Evolutionary conservation across 208 protist species (phyloP).

Genomic region (Wallacemonas rigidus): DNA sequence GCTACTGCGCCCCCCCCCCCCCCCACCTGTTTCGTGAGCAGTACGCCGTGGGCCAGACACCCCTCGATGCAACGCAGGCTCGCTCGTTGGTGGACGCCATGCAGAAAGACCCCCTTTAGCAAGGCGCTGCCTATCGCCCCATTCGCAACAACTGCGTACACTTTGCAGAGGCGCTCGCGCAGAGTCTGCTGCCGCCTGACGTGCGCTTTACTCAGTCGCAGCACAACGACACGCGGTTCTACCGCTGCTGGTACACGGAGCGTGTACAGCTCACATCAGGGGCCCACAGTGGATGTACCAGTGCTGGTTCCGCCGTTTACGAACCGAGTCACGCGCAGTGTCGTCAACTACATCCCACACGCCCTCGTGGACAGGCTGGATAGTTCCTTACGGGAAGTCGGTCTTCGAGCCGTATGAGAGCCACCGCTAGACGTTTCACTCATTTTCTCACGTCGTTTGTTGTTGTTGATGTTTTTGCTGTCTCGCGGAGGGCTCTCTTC

Average conservation of each 20-base stretch:
- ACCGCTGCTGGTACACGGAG: constrained; percentile 30
- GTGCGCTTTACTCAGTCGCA: constrained; percentile 31
- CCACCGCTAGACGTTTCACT: neutral
- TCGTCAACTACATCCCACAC: constrained; percentile 24
- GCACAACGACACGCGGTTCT: constrained; percentile 4
- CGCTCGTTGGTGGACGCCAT: constrained; percentile 30
- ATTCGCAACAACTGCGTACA: constrained; percentile 76
- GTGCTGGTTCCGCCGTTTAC: constrained; percentile 53
- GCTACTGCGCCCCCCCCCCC: constrained; percentile 46
- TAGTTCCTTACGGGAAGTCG: constrained; percentile 24
- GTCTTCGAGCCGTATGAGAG: neutral
- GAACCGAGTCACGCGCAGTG: constrained; percentile 40
- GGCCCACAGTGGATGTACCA: constrained; percentile 21
- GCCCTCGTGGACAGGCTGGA: constrained; percentile 37
- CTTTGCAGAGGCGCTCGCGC: constrained; percentile 52
- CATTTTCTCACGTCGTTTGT: constrained; percentile 1
- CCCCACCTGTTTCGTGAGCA: constrained; percentile 80
- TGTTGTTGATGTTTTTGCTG: neutral
- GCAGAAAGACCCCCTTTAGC: constrained; percentile 34
- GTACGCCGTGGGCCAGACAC: constrained; percentile 63
- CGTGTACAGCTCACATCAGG: constrained; percentile 30
- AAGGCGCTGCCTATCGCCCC: constrained; percentile 58
- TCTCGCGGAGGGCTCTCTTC: neutral
- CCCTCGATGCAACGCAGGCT: constrained; percentile 37
- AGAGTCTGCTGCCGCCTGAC: constrained; percentile 43